Evolutionary conservation across 345 rosid genomes (phyloP).

Genomic region (Iberis pinnata): DNA sequence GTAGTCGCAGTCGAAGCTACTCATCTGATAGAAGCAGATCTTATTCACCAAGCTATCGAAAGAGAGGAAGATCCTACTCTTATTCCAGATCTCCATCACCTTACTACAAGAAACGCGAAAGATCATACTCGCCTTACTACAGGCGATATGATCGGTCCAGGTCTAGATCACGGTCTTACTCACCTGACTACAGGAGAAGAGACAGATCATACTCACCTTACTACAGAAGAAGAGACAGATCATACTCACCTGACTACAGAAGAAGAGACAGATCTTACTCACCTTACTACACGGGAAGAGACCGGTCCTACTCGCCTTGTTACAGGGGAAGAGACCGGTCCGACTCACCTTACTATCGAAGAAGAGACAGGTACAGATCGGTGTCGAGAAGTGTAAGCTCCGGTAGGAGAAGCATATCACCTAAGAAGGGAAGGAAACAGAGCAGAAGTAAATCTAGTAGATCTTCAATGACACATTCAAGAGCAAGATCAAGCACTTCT

Average conservation of each 20-base stretch:
- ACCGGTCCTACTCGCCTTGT: not conserved
- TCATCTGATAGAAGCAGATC: constrained; percentile 58
- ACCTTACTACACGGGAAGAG: constrained; percentile 24
- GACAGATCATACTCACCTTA: constrained; percentile 37
- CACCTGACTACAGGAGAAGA: constrained; percentile 30
- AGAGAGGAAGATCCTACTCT: constrained; percentile 30
- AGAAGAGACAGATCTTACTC: constrained; percentile 28
- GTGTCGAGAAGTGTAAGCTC: constrained; percentile 39
- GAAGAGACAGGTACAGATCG: constrained; percentile 32
- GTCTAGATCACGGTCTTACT: constrained; percentile 35
- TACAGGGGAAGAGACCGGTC: constrained; percentile 27
- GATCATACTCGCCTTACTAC: constrained; percentile 42
- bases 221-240: constrained; percentile 29
- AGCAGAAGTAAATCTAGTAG: constrained; percentile 24
- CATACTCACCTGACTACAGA: constrained; percentile 33
- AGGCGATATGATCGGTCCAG: constrained; percentile 27
- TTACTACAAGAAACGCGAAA: constrained; percentile 28
- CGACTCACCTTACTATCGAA: constrained; percentile 27
- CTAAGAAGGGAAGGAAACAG: constrained; percentile 21
- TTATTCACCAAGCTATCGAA: constrained; percentile 36
- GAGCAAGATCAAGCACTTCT: constrained; percentile 56
- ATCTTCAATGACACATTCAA: constrained; percentile 32
- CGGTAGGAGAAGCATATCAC: constrained; percentile 27
- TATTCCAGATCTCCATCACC: not conserved
- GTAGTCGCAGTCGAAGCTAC: constrained; percentile 40